phyloP scores from a whole-genome alignment of 192 early-diverging fungal species.

The Spizellomyces sp. region DNA sequence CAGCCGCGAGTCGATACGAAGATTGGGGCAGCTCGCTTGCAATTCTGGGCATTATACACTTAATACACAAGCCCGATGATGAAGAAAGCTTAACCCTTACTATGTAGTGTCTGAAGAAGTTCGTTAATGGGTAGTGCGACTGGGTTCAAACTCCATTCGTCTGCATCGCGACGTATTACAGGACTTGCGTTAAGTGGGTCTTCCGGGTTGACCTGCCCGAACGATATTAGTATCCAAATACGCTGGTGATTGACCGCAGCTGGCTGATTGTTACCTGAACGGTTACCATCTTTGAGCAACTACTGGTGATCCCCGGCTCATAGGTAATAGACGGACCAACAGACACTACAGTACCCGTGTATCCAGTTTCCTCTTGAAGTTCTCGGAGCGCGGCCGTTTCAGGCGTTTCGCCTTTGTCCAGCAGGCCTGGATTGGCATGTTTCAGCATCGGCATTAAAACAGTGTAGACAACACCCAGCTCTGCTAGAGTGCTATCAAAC shows the following conservation, averaged over 20 bases:
- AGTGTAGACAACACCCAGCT: not conserved
- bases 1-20: constrained; percentile 28
- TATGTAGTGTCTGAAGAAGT: constrained; percentile 13
- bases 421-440: constrained; percentile 6
- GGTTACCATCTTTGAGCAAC: constrained; percentile 19
- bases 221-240: not conserved
- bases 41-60: constrained; percentile 9
- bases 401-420: constrained; percentile 19
- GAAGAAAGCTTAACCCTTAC: constrained; percentile 1
- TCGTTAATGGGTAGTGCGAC: constrained; percentile 7
- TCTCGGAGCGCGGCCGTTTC: constrained; percentile 26
- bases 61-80: not conserved
- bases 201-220: constrained; percentile 21
- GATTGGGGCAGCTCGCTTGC: not conserved
- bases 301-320: constrained; percentile 35
- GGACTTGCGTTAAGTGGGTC: constrained; percentile 6
- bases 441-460: not conserved
- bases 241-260: not conserved
- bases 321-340: constrained; percentile 25
- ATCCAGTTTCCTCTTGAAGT: constrained; percentile 35
- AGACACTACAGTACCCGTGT: not conserved
- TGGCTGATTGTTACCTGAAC: constrained; percentile 1
- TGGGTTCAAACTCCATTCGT: constrained; percentile 32
- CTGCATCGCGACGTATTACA: constrained; percentile 12
- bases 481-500: not conserved